A percentile compares a stretch with the other conserved stretches of the same genome.
Conservation (phyloP, 2,329 filamentous ascomycete species). For the Ophiostoma perfectum region DNA sequence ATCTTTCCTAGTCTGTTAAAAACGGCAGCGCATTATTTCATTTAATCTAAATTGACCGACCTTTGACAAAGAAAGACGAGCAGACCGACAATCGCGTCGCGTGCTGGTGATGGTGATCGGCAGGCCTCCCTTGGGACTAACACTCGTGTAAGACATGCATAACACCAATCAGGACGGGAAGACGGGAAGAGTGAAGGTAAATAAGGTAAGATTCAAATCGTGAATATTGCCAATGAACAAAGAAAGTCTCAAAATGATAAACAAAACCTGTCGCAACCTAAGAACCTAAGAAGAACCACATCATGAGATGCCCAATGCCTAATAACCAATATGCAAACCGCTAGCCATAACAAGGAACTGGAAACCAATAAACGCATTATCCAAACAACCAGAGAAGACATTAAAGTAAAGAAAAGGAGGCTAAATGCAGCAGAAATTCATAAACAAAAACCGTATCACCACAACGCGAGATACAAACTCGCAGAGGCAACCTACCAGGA, state of each 20-base stretch:
- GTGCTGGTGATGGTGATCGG: conserved; percentile 2
- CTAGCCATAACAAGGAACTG: neutral
- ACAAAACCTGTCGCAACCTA: neutral
- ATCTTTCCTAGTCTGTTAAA: too few relatives aligned
- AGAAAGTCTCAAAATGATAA: neutral
- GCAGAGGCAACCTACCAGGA: neutral
- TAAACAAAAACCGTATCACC: too few relatives aligned
- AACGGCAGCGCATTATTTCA: neutral
- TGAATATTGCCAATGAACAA: neutral
- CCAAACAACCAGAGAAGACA: neutral
- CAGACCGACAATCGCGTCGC: neutral
- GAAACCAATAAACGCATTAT: neutral
- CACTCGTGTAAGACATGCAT: neutral
- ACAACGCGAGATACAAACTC: neutral
- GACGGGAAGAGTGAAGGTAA: neutral
- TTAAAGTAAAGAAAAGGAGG: neutral
- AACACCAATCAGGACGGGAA: neutral
- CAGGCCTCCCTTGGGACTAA: neutral
- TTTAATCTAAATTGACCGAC: neutral
- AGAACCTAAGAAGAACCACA: neutral
- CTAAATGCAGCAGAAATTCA: neutral
- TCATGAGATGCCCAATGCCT: neutral
- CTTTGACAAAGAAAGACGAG: neutral
- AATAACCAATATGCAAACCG: conserved; percentile 1
- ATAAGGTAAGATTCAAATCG: neutral